Base-by-base conservation (phyloP, 305 asterid genomes). In the Solanum hybrid region DNA sequence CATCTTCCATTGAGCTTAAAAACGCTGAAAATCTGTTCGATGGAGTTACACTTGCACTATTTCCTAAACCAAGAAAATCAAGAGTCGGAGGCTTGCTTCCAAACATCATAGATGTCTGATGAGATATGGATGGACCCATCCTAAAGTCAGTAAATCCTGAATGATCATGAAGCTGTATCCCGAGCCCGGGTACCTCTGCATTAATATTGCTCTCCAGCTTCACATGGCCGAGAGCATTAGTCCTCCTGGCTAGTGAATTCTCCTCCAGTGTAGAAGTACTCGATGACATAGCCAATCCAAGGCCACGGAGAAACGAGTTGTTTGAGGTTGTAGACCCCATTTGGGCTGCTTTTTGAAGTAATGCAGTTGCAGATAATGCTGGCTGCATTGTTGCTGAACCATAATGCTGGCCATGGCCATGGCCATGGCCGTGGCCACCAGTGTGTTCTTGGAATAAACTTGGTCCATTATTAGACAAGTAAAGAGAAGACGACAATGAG, bases 301-400 rank as follows among this genome's bases (percentile, higher is more conserved):
- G 92, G 42, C 96, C 95, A 27, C 91, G 96, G 26, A 94, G 95
- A 79, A 92, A 91, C 4, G 94, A 92, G 35, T 93, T 88, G 90
- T 91, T 94, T 51, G 97, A 95, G 2, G 96, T 90, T 0, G 94
- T 90, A 1, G 95, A 90, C 0, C 98, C 98, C 91, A 97, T 94
- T 86, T 97, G 98, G 22, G 99, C 98, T 0, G 99, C 99, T 86
- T 97, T 97, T 88, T 95, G 98, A 78, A 97, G 98, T 90, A 97
- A 90, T 22, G 98, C 99, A 0, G 99, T 97, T 4, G 99, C 99
- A 0, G 99, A 95, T 35, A 97, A 51, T 5, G 95, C 97, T 2
- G 97, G 96, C 71, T 90, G 97, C 5, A 71, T 64, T 76, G 79
- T 76, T 76, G 72, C 77, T 3, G 94, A 32, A 1, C 93, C 31